A percentile compares a stretch with the other conserved stretches of the same genome.
phyloP scores from a whole-genome alignment of 2,329 filamentous ascomycete species.

The Akanthomyces uredinophilus region DNA sequence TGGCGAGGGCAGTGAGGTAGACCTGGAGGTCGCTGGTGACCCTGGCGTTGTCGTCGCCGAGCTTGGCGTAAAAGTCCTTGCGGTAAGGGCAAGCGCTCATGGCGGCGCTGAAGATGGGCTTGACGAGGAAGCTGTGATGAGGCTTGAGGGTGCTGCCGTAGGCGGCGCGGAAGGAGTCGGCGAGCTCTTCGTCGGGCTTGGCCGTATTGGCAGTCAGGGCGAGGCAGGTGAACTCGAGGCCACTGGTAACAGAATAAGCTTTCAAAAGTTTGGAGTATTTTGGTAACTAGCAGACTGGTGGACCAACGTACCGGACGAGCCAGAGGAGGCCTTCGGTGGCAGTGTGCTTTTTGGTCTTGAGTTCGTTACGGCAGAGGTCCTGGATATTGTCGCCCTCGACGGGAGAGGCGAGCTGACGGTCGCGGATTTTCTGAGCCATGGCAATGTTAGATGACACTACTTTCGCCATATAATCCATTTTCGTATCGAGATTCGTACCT shows the following conservation, averaged over 20 bases:
- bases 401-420: slow-evolving; percentile 73
- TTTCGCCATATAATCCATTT: not conserved
- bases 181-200: slow-evolving; percentile 67
- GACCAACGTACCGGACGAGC: slow-evolving; percentile 65
- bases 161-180: slow-evolving; percentile 77
- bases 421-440: slow-evolving; percentile 70
- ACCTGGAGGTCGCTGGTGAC: slow-evolving; percentile 59
- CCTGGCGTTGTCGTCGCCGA: slow-evolving; percentile 62
- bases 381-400: slow-evolving; percentile 79
- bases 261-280: not conserved
- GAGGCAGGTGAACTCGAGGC: slow-evolving; percentile 87
- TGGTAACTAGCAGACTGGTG: slow-evolving; percentile 18
- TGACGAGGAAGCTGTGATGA: slow-evolving; percentile 83
- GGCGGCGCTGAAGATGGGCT: slow-evolving; percentile 87
- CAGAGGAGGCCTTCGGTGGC: slow-evolving; percentile 89
- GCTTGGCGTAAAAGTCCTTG: slow-evolving; percentile 86
- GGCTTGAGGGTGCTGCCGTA: slow-evolving; percentile 87
- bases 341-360: slow-evolving; percentile 81
- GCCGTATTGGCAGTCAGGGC: slow-evolving; percentile 73
- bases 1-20: slow-evolving; percentile 75
- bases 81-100: slow-evolving; percentile 93
- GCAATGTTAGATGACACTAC: not conserved
- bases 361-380: slow-evolving; percentile 77
- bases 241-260: slow-evolving; percentile 46
- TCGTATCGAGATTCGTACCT: slow-evolving; percentile 47